Conservation (phyloP, 176 grass and related monocot genomes). For the Guadua angustifolia region DNA sequence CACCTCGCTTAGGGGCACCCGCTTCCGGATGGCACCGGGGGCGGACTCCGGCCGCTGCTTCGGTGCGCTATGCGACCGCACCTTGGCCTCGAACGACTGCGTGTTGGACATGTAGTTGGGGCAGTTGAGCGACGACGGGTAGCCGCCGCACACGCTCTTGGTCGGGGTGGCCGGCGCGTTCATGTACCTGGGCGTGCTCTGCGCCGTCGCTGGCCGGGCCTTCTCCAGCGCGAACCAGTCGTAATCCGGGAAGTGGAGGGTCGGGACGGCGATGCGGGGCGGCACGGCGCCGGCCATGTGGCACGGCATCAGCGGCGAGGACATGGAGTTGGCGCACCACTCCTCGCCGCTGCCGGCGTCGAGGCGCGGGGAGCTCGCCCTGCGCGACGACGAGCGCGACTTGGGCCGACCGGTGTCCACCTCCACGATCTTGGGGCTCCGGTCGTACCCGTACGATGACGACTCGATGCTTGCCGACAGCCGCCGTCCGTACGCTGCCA, state of each 20-base stretch:
- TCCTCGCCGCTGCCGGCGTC: slow-evolving; percentile 47
- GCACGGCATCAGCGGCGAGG: slow-evolving; percentile 53
- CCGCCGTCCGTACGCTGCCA: slow-evolving; percentile 59
- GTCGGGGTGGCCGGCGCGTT: slow-evolving; percentile 62
- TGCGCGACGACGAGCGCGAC: slow-evolving; percentile 73
- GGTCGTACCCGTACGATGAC: slow-evolving; percentile 68
- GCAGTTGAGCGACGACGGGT: slow-evolving; percentile 45
- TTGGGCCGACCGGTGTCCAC: slow-evolving; percentile 82
- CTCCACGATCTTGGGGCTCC: slow-evolving; percentile 94
- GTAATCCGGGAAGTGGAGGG: slow-evolving; percentile 54
- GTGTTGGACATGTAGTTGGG: slow-evolving; percentile 91
- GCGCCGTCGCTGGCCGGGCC: slow-evolving; percentile 78
- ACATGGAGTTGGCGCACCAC: slow-evolving; percentile 44
- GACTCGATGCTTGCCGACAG: slow-evolving; percentile 80
- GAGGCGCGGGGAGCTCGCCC: slow-evolving; percentile 53
- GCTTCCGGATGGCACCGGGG: slow-evolving; percentile 46
- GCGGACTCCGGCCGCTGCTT: slow-evolving; percentile 70
- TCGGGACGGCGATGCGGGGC: slow-evolving; percentile 59
- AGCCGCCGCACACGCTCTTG: slow-evolving; percentile 59
- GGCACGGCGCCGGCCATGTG: slow-evolving; percentile 31
- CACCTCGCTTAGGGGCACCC: slow-evolving; percentile 81
- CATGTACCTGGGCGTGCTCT: slow-evolving; percentile 83
- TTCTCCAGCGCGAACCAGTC: slow-evolving; percentile 70
- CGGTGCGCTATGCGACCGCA: slow-evolving; percentile 89
- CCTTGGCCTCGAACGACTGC: slow-evolving; percentile 91